Evolutionary conservation across 1,284 basidiomycete species (phyloP).

Genomic region (Volvariella surrecta): DNA sequence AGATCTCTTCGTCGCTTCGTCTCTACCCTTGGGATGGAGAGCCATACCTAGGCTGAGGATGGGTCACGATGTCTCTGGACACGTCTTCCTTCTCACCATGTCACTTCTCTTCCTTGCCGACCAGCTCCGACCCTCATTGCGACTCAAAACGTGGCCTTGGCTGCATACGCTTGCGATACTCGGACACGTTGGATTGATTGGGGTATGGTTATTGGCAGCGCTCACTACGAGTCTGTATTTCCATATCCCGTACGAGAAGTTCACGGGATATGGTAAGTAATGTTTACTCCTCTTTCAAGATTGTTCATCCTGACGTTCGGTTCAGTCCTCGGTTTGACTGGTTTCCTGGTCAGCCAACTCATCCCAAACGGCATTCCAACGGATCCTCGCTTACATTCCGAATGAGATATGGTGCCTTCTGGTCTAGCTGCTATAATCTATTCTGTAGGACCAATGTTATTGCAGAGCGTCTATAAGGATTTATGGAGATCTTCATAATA

Average conservation of each 20-base stretch:
- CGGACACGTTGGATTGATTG: conserved; percentile 43
- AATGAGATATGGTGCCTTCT: no score
- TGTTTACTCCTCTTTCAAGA: conserved; percentile 4
- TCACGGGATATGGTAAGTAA: conserved; percentile 75
- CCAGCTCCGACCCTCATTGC: conserved; percentile 52
- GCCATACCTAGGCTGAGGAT: conserved; percentile 52
- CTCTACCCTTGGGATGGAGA: conserved; percentile 33
- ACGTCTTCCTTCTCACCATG: conserved; percentile 88
- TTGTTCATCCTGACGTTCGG: conserved; percentile 5
- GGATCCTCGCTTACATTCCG: no score
- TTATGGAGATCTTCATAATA: conserved; percentile 13
- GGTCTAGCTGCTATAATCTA: no score
- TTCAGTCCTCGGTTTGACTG: conserved; percentile 27
- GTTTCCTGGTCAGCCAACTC: conserved; percentile 26
- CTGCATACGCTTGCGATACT: conserved; percentile 38
- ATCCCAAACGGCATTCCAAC: background rate
- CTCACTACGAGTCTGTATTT: conserved; percentile 86
- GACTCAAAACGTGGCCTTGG: conserved; percentile 24
- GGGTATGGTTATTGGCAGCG: conserved; percentile 68
- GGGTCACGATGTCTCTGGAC: conserved; percentile 93
- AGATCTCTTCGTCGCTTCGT: conserved; percentile 39
- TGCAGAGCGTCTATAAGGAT: conserved; percentile 3
- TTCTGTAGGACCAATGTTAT: no score
- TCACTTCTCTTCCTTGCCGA: conserved; percentile 75
- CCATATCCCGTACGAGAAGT: conserved; percentile 83